phyloP scores from a whole-genome alignment of 306 rosid genomes.

The Spatholobus suberectus region DNA sequence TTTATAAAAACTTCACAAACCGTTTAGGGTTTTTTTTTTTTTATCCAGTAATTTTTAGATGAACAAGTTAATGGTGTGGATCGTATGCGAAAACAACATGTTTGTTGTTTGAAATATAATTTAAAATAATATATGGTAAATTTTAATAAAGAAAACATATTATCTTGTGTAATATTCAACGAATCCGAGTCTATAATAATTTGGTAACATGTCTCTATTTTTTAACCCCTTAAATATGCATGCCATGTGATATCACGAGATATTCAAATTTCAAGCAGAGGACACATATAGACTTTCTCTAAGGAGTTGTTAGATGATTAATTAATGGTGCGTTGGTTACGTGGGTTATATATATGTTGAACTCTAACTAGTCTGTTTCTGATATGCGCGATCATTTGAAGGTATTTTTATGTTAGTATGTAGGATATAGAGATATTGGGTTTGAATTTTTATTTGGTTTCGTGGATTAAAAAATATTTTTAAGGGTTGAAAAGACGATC shows the following conservation, averaged over 20 bases:
- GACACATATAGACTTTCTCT: background rate
- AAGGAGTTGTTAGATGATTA: background rate
- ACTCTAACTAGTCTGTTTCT: background rate
- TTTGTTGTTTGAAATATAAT: background rate
- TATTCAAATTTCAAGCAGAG: background rate
- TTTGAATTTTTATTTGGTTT: slow-evolving; percentile 1
- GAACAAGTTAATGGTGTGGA: background rate
- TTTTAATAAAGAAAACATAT: background rate
- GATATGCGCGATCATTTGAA: background rate
- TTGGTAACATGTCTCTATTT: background rate
- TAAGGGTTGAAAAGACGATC: background rate
- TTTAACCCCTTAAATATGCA: background rate
- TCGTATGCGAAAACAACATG: background rate
- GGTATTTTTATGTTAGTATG: background rate
- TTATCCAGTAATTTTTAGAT: no score
- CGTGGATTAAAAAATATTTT: background rate
- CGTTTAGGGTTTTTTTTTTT: no score
- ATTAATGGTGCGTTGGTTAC: background rate
- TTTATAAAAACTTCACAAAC: no score
- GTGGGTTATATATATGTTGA: background rate
- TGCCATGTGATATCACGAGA: background rate
- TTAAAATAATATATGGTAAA: background rate
- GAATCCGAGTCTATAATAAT: background rate
- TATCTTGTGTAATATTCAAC: background rate
- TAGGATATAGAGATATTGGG: background rate